These are phyloP conservation scores for Buddleja alternifolia DNA, from an alignment of 257 asterid genomes.

Conservation along the genomic window DNA sequence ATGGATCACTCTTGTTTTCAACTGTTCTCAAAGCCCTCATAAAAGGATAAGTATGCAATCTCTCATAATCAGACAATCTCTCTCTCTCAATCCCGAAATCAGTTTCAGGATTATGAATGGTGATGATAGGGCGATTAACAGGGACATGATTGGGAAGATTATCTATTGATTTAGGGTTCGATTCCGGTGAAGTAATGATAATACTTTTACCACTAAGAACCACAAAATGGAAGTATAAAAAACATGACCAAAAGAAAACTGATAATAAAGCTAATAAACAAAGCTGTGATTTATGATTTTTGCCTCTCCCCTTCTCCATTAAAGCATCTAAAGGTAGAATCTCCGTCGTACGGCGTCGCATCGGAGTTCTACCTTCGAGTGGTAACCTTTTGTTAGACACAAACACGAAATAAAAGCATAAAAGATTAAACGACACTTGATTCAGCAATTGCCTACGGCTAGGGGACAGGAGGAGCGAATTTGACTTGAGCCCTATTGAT, in stretches of 20 bases:
- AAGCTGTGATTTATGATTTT: constrained; percentile 53
- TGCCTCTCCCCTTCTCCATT: constrained; percentile 73
- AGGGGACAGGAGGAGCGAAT: too few relatives aligned
- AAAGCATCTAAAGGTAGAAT: constrained; percentile 27
- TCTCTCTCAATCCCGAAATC: constrained; percentile 16
- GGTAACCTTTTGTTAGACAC: too few relatives aligned
- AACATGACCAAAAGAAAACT: constrained; percentile 60
- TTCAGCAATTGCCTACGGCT: too few relatives aligned
- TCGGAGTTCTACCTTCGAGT: constrained; percentile 37
- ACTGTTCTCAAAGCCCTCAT: constrained; percentile 67
- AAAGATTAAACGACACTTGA: too few relatives aligned
- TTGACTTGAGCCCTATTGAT: too few relatives aligned
- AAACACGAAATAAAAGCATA: too few relatives aligned
- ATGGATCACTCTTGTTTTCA: constrained; percentile 81
- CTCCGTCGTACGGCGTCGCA: constrained; percentile 65
- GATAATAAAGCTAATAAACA: constrained; percentile 59
- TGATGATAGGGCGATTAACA: constrained; percentile 1
- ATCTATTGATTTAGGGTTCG: too few relatives aligned
- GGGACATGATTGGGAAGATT: constrained; percentile 32
- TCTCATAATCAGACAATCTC: constrained; percentile 14
- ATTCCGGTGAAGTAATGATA: too few relatives aligned
- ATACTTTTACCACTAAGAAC: constrained; percentile 40
- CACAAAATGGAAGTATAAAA: constrained; percentile 59
- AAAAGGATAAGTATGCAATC: constrained; percentile 49
- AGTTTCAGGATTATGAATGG: constrained; percentile 9